These are phyloP conservation scores for Termitomyces sp. DNA, from an alignment of 768 basidiomycete genomes.

Conservation along the genomic window DNA sequence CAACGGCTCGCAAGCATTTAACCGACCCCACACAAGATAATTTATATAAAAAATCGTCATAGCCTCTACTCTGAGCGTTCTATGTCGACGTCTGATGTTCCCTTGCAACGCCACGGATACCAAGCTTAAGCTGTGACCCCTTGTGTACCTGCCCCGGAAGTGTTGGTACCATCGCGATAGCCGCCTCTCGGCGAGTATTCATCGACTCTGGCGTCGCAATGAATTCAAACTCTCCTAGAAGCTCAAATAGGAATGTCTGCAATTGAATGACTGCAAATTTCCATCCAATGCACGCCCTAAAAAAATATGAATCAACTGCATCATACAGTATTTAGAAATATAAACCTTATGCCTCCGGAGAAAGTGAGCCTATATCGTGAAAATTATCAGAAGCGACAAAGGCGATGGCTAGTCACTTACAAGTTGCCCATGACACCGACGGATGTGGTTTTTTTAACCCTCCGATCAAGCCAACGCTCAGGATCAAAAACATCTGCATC, in stretches of 20 bases:
- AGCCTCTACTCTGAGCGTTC: not conserved
- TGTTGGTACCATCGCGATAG: conserved; percentile 36
- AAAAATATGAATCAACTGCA: not conserved
- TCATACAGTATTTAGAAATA: not conserved
- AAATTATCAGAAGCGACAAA: not conserved
- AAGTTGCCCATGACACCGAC: conserved; percentile 43
- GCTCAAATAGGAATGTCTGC: conserved; percentile 51
- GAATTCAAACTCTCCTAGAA: conserved; percentile 50
- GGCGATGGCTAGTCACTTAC: conserved; percentile 20
- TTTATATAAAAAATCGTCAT: not conserved
- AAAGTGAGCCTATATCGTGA: conserved; percentile 22
- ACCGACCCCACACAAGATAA: too few species aligned
- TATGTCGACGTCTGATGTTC: conserved; percentile 8
- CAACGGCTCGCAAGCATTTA: not conserved
- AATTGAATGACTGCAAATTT: conserved; percentile 42
- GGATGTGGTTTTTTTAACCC: conserved; percentile 32
- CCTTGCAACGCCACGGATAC: conserved; percentile 25
- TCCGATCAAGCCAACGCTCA: conserved; percentile 40
- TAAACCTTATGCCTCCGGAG: conserved; percentile 25
- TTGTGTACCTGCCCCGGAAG: conserved; percentile 36
- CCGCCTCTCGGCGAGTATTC: conserved; percentile 31
- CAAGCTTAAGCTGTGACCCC: conserved; percentile 34
- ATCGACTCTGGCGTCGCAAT: conserved; percentile 28
- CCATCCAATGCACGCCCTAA: conserved; percentile 31
- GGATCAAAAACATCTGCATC: conserved; percentile 42